Evolutionary conservation across 2,329 filamentous ascomycete species (phyloP), one percentile per base, ranked within the genome.

Genomic region (Calycina herbarum): DNA sequence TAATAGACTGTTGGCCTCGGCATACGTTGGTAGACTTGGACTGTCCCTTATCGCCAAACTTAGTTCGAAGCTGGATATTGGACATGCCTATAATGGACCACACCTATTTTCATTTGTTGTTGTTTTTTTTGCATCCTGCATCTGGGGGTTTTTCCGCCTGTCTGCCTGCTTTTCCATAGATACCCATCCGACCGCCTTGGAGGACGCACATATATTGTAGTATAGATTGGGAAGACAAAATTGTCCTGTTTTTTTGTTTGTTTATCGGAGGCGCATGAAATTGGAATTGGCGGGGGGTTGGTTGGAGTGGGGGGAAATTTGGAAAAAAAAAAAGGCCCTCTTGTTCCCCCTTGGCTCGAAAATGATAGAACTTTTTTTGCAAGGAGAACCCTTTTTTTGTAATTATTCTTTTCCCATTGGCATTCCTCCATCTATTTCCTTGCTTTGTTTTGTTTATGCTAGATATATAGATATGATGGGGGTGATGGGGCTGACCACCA

Each of bases 221-320:
- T 35, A 57, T 57, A 57, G 54, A 57, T 57, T 57, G 54, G 54
- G 29, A 51, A 51, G 45, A 51, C 35, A 57, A 57, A 57, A 57
- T 57, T 57, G 54, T 57, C 17, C 54, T 57, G 24, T 57, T 33
- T 57, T 57, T 31, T 57, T 17, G 24, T 57, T 57, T 57, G 54
- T 24, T 51, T 11, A 4, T 20, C 3, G 20, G 20, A 51, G 45
- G 45, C 45, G 45, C 45, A 51, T 51, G 45, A 51, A 51, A 24
- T 51, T 51, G 45, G 45, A 51, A 51, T 51, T 24, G 45, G n/a
- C 20, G 45, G 45, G 45, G 45, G 35, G 35, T 38, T 38, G 13
- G 35, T 51, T 51, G 45, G 45, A 51, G 20, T 24, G n/a, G n/a
- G 45, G 45, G 17, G 20, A 51, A 51, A 20, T 11, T 51, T 51